phyloP scores from a whole-genome alignment of 768 basidiomycete genomes.

The Boletus pseudo-olivaceus region DNA sequence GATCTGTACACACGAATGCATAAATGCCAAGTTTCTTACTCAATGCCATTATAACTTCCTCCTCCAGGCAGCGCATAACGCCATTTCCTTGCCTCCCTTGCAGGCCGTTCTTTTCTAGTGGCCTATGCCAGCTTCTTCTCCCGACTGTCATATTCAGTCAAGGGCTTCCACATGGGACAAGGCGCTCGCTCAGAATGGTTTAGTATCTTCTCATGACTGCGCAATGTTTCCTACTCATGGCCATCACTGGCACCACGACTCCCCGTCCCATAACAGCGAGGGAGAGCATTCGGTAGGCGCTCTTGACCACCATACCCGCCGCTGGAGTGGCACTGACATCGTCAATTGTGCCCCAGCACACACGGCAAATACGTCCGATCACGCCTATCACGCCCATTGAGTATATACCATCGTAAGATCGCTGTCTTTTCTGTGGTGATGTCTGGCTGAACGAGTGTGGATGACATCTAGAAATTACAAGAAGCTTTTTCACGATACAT shows the following conservation, averaged over 20 bases:
- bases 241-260: conserved; percentile 25
- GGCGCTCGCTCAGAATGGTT: conserved; percentile 37
- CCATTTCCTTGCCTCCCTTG: conserved; percentile 21
- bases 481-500: conserved; percentile 31
- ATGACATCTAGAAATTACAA: conserved; percentile 27
- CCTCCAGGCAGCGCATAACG: conserved; percentile 21
- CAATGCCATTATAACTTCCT: conserved; percentile 30
- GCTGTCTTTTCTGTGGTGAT: conserved; percentile 5
- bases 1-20: conserved; percentile 34
- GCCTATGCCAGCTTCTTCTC: conserved; percentile 30
- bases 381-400: conserved; percentile 36
- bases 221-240: conserved; percentile 32
- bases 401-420: conserved; percentile 30
- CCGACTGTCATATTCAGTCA: conserved; percentile 27
- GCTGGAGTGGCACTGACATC: conserved; percentile 10
- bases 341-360: conserved; percentile 17
- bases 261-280: conserved; percentile 25
- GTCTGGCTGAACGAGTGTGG: conserved; percentile 10
- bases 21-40: conserved; percentile 36
- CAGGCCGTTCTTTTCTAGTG: conserved; percentile 19
- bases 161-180: conserved; percentile 36
- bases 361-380: conserved; percentile 32
- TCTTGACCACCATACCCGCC: conserved; percentile 2
- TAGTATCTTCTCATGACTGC: conserved; percentile 34
- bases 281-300: conserved; percentile 27